phyloP scores from a whole-genome alignment of 345 rosid genomes.

The sweet orange (Citrus sinensis) region DNA sequence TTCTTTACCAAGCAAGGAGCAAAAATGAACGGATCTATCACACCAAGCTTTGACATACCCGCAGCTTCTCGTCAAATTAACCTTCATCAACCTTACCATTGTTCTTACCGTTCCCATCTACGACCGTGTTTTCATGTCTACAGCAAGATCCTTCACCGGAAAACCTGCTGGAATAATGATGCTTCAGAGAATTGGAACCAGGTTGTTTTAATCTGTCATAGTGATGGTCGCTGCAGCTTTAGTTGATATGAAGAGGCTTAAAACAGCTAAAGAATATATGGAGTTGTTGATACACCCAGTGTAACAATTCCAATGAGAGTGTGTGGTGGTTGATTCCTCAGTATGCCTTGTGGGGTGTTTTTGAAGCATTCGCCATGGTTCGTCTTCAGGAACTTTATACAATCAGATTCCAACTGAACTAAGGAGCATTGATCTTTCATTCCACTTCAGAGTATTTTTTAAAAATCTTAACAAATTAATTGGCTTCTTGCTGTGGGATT shows the following conservation, averaged over 20 bases:
- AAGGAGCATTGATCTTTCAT: conserved; percentile 56
- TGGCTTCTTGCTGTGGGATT: conserved; percentile 43
- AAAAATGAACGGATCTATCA: conserved; percentile 48
- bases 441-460: conserved; percentile 38
- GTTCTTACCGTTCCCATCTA: conserved; percentile 48
- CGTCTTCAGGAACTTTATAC: conserved; percentile 67
- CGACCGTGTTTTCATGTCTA: conserved; percentile 44
- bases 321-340: conserved; percentile 72
- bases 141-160: conserved; percentile 37
- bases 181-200: conserved; percentile 67
- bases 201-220: conserved; percentile 39
- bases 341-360: conserved; percentile 43
- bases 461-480: background rate
- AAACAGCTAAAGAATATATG: conserved; percentile 35
- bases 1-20: conserved; percentile 60
- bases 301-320: conserved; percentile 46
- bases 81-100: conserved; percentile 40
- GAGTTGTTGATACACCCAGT: conserved; percentile 36
- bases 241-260: conserved; percentile 49
- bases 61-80: conserved; percentile 48
- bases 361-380: conserved; percentile 56
- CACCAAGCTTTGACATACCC: conserved; percentile 36
- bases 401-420: conserved; percentile 53
- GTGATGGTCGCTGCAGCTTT: conserved; percentile 47
- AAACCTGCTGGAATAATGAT: conserved; percentile 52